Percentiles rank a stretch among this genome's conserved stretches.
Conservation (phyloP, 192 early-diverging fungal species). For the Podila verticillata region DNA sequence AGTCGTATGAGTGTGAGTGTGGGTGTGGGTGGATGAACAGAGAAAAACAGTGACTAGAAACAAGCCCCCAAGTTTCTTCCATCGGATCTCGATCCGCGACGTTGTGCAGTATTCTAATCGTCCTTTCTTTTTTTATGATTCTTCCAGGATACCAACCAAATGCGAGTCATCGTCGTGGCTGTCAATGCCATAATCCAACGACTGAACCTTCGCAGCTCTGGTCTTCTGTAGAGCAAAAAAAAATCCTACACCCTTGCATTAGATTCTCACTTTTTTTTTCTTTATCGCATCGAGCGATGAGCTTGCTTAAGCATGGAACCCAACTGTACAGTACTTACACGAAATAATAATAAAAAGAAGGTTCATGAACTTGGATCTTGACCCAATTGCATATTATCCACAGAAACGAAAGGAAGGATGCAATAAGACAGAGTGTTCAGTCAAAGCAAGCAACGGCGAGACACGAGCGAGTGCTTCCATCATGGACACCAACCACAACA, state of each 20-base stretch:
- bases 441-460: too few species aligned
- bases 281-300: background rate
- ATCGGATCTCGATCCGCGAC: background rate
- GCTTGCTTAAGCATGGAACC: too few species aligned
- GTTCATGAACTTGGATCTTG: too few species aligned
- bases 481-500: too few species aligned
- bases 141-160: conserved; percentile 60
- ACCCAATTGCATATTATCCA: too few species aligned
- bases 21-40: too few species aligned
- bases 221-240: conserved; percentile 49
- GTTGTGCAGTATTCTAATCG: background rate
- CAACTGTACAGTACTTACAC: too few species aligned
- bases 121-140: background rate
- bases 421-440: too few species aligned
- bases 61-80: background rate
- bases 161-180: conserved; percentile 62
- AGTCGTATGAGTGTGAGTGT: too few species aligned
- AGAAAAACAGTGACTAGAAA: background rate
- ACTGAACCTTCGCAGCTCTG: conserved; percentile 57
- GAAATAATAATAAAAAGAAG: too few species aligned
- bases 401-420: too few species aligned
- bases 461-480: too few species aligned
- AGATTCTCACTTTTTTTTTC: background rate
- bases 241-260: background rate
- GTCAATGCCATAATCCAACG: conserved; percentile 63